These are phyloP conservation scores for Cucurbitaria berberidis DNA, from an alignment of 2,329 filamentous ascomycete species.

Conservation along the genomic window DNA sequence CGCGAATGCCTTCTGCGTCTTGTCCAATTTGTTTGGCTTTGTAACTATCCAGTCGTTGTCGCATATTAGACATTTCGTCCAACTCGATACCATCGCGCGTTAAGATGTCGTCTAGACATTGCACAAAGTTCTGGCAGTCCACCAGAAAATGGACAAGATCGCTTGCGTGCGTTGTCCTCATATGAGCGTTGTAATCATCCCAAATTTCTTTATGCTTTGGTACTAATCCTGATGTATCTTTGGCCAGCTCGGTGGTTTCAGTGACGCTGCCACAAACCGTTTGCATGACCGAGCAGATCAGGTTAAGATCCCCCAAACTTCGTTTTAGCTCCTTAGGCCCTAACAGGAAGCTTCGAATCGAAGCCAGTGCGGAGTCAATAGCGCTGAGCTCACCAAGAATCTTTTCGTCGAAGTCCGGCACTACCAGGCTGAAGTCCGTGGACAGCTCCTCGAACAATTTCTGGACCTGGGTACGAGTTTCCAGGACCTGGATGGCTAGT, in stretches of 20 bases:
- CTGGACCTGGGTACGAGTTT: conserved; percentile 26
- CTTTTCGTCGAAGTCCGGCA: conserved; percentile 20
- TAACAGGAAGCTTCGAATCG: conserved; percentile 21
- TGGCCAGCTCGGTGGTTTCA: conserved; percentile 30
- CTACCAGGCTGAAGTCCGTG: conserved; percentile 16
- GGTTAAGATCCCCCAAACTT: conserved; percentile 22
- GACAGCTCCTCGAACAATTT: conserved; percentile 19
- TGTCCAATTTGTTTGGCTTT: conserved; percentile 23
- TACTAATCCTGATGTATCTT: conserved; percentile 11
- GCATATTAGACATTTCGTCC: conserved; percentile 28
- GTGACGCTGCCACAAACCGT: conserved; percentile 27
- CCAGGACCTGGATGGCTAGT: conserved; percentile 21
- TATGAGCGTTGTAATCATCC: conserved; percentile 33
- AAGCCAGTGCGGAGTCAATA: conserved; percentile 20
- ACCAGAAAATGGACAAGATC: conserved; percentile 23
- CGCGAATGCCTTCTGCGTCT: conserved; percentile 17
- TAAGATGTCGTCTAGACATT: conserved; percentile 26
- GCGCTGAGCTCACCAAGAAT: conserved; percentile 22
- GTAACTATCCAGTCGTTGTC: conserved; percentile 27
- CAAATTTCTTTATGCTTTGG: conserved; percentile 22
- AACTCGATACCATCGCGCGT: conserved; percentile 14
- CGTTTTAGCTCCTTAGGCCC: conserved; percentile 10
- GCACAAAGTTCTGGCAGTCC: conserved; percentile 33
- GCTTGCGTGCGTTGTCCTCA: conserved; percentile 22
- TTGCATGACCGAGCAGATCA: conserved; percentile 34